Evolutionary conservation across 257 asterid species (phyloP).

Genomic region (Forsythia suspensa): DNA sequence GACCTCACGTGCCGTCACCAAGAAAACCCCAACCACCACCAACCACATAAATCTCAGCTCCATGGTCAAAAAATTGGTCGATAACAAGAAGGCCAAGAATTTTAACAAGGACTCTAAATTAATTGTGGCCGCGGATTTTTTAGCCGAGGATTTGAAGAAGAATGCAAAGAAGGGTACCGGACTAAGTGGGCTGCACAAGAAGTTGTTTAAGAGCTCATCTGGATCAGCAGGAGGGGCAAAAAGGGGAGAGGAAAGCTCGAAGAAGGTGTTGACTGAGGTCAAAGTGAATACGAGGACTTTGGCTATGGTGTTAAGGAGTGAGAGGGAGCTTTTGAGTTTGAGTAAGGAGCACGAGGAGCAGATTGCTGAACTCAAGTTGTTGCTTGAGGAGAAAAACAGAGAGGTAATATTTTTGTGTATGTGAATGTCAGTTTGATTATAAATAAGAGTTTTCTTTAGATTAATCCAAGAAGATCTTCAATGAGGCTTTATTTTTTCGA

Average conservation of each 20-base stretch:
- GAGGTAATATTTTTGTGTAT: slow-evolving; percentile 37
- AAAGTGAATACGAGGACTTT: slow-evolving; percentile 77
- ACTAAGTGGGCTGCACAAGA: slow-evolving; percentile 68
- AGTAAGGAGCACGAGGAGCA: slow-evolving; percentile 64
- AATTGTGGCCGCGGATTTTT: slow-evolving; percentile 52
- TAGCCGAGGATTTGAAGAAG: slow-evolving; percentile 79
- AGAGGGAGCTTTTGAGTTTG: slow-evolving; percentile 76
- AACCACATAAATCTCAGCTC: slow-evolving; percentile 42
- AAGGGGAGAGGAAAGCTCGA: slow-evolving; percentile 50
- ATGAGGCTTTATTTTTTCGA: neutral
- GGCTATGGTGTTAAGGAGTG: slow-evolving; percentile 91
- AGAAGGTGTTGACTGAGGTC: slow-evolving; percentile 79
- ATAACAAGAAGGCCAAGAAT: slow-evolving; percentile 51
- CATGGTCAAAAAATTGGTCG: slow-evolving; percentile 76
- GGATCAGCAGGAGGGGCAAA: slow-evolving; percentile 35
- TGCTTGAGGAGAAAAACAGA: slow-evolving; percentile 61
- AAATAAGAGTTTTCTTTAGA: too few relatives aligned
- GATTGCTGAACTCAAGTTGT: slow-evolving; percentile 58
- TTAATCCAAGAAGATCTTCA: too few relatives aligned
- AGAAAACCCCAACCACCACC: slow-evolving; percentile 25
- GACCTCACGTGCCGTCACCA: slow-evolving; percentile 46
- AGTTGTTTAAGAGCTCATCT: slow-evolving; percentile 68
- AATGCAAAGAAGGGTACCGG: slow-evolving; percentile 48
- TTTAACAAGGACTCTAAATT: slow-evolving; percentile 36
- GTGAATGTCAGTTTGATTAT: too few relatives aligned